These are phyloP conservation scores for Eutrema yunnanense DNA, from an alignment of 345 rosid genomes.

Conservation along the genomic window DNA sequence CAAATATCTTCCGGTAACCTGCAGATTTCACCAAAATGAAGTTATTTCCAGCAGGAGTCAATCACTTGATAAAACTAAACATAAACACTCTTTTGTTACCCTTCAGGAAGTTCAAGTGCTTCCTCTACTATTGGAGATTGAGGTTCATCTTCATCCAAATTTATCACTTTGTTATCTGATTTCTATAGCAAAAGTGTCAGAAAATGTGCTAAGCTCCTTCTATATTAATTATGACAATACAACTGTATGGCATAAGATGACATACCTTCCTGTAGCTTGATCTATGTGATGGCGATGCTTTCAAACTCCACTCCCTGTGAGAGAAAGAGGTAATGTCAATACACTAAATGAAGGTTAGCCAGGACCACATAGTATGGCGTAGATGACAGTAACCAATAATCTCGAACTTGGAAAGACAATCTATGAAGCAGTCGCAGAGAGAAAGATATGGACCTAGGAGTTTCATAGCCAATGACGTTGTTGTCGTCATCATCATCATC, in stretches of 20 bases:
- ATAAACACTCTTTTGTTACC: slow-evolving; percentile 36
- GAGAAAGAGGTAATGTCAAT: not conserved
- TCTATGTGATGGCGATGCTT: slow-evolving; percentile 22
- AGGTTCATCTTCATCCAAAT: slow-evolving; percentile 70
- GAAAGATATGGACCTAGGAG: slow-evolving; percentile 18
- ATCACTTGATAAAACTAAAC: slow-evolving; percentile 1
- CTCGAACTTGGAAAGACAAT: not conserved
- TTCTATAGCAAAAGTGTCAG: slow-evolving; percentile 7
- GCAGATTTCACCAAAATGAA: slow-evolving; percentile 25
- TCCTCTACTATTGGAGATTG: slow-evolving; percentile 29
- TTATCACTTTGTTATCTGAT: slow-evolving; percentile 51
- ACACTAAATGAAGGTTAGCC: not conserved
- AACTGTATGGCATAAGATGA: not conserved
- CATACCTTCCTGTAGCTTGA: slow-evolving; percentile 46
- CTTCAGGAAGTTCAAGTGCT: slow-evolving; percentile 39
- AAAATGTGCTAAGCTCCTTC: not conserved
- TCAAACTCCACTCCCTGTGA: slow-evolving; percentile 36
- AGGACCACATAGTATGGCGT: not conserved
- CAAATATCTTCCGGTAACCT: slow-evolving; percentile 52
- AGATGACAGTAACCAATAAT: not conserved
- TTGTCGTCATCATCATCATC: slow-evolving; percentile 19
- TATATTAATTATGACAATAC: not conserved
- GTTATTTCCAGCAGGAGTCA: slow-evolving; percentile 13
- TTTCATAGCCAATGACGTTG: not conserved
- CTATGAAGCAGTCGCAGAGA: not conserved